Evolutionary conservation across 2,329 filamentous ascomycete species (phyloP).

Genomic region (Botrytis cinerea): DNA sequence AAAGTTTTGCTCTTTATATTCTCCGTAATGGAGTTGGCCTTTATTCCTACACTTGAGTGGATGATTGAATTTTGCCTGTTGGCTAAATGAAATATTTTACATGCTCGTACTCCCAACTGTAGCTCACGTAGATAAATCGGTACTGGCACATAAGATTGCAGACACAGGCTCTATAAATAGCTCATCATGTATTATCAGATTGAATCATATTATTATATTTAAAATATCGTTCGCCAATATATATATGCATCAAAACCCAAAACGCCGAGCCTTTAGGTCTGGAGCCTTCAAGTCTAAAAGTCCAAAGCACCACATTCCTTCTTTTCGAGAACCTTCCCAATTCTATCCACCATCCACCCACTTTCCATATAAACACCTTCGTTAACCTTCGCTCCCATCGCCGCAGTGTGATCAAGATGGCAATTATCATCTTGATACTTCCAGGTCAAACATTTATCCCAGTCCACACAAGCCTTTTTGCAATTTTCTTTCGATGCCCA

Average conservation of each 20-base stretch:
- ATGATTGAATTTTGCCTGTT: background rate
- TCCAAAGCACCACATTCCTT: constrained; percentile 25
- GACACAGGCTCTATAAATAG: background rate
- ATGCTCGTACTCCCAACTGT: background rate
- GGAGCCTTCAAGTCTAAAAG: constrained; percentile 3
- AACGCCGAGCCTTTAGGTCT: background rate
- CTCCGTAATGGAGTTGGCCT: too few relatives aligned
- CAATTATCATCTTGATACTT: constrained; percentile 30
- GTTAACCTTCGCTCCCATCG: constrained; percentile 25
- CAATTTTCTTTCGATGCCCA: constrained; percentile 26
- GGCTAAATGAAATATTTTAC: background rate
- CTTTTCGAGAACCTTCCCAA: constrained; percentile 20
- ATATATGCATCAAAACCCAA: background rate
- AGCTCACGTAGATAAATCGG: background rate
- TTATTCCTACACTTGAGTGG: background rate
- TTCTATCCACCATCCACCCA: constrained; percentile 32
- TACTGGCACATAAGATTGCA: background rate
- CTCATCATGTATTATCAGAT: background rate
- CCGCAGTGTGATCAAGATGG: constrained; percentile 25
- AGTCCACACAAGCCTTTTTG: constrained; percentile 26
- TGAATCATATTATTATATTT: background rate
- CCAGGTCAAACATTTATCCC: constrained; percentile 28
- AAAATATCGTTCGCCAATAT: background rate
- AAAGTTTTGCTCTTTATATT: background rate
- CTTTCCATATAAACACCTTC: constrained; percentile 27